Base-by-base conservation (phyloP, 2,329 filamentous ascomycete species). In the Ceratocystis alfenasii region DNA sequence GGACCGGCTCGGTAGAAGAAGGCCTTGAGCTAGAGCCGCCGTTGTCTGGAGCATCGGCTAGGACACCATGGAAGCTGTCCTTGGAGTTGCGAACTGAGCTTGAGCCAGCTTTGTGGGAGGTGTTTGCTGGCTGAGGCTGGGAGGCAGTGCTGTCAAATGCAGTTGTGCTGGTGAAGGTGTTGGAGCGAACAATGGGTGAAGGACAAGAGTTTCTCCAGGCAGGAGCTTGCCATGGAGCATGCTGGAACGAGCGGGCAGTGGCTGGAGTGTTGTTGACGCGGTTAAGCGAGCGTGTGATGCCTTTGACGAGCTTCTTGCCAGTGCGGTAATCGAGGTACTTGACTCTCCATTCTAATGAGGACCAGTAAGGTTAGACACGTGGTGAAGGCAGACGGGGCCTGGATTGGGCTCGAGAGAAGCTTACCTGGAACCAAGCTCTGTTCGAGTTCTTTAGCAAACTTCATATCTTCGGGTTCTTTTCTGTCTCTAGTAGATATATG, bases 321-420 rank as follows among this genome's bases (percentile, higher is more conserved):
- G 86, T 86, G 81, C 95, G 96, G 80, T 97, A 97, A 76, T 96
- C 85, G 71, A 97, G 82, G 75, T 96, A 97, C 76, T 96, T 95
- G 74, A 87, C 83, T 72, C 89, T 85, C 93, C 93, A 97, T 83
- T 97, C 84, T 87, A 41, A 25, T 25, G 20, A 41, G 33, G 15
- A 22, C 60, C 22, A 22, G 7, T 53, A 25, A 15, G 33, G 67
- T 65, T 66, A 63, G 68, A 36, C 25, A 44, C 3, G 25, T 48
- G 50, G 15, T 64, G 53, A n/a, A 17, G 55, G 57, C 28, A 3
- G 53, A 33, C 30, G 30, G 55, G 15, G 15, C 2, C 57, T 61
- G 30, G 17, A n/a, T 36, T n/a, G 60, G 12, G 10, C 30, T 8
- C 15, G 22, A 25, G 48, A 25, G 22, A 28, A 41, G 48, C 59